phyloP scores from a whole-genome alignment of 2,329 filamentous ascomycete species.

The Leptographium wingfieldii region DNA sequence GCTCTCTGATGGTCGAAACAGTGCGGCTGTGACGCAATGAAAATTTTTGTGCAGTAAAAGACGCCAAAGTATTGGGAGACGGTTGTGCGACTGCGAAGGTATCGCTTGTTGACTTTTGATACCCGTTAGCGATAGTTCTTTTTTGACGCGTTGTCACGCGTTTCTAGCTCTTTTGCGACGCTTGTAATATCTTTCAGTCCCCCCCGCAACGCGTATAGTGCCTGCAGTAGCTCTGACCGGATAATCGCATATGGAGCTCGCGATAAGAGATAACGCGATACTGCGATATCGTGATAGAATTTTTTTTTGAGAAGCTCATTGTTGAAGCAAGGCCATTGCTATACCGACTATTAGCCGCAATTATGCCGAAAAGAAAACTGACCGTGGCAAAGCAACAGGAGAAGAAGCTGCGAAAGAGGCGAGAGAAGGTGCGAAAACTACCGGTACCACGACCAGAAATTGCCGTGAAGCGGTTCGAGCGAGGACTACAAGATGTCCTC shows the following conservation, averaged over 20 bases:
- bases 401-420: background rate
- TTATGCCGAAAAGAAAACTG: conserved; percentile 3
- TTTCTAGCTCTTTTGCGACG: background rate
- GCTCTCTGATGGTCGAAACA: background rate
- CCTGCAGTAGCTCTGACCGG: conserved; percentile 7
- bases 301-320: background rate
- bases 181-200: background rate
- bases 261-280: conserved; percentile 3
- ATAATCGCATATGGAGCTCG: background rate
- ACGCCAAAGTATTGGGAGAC: background rate
- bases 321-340: too few relatives aligned
- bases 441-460: conserved; percentile 7
- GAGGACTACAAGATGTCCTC: conserved; percentile 35
- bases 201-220: conserved; percentile 12
- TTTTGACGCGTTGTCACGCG: conserved; percentile 1
- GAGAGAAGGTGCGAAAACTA: conserved; percentile 1
- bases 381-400: background rate
- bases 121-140: background rate
- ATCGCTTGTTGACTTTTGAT: background rate
- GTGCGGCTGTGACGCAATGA: background rate
- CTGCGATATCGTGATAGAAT: background rate
- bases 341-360: background rate
- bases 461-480: conserved; percentile 8
- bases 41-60: background rate
- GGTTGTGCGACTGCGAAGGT: background rate